Base-by-base conservation (phyloP, 73 alveolate genomes). In the Symbiodinium natans region DNA sequence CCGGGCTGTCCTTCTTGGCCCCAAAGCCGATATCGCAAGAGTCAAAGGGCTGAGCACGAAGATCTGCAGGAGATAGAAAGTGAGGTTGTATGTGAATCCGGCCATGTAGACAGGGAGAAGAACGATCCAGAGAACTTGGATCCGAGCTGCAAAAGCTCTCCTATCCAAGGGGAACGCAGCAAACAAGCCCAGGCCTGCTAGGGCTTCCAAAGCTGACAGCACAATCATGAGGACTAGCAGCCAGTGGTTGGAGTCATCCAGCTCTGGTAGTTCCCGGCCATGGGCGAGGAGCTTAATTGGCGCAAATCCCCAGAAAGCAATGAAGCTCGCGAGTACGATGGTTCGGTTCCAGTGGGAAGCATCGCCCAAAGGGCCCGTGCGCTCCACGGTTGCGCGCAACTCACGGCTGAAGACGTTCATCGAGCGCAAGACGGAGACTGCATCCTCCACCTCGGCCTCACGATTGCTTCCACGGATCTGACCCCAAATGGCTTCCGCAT, bases 341-440 rank as follows among this genome's bases (percentile, higher is more conserved):
- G 86, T 31, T 36, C 86, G 86, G 33, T 39, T 77, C 86, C 86
- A 77, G 86, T 77, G 86, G 1, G 86, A 77, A 77, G 86, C 86
- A 77, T 77, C 86, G 17, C 31, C 52, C 86, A 77, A 77, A 19
- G 46, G 86, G 52, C 86, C 86, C 27, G 86, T 39, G 46, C 86
- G 43, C 86, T 77, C 52, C 86, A 77, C 48, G 41, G 86, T 39
- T 77, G 48, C 6, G 29, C 86, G 86, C 41, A 77, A 48, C 46
- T 77, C 86, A n/a, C 52, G 86, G 52, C 52, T 77, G 86, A 48
- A 77, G 86, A 77, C 86, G 86, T 77, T 77, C 86, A 77, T 77
- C 34, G 46, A 6, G n/a, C 41, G 41, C 46, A 77, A 77, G 86
- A 33, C 86, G 29, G n/a, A 46, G 27, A 77, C 86, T 33, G 86